A percentile compares a stretch with the other conserved stretches of the same genome.
Evolutionary conservation across 768 basidiomycete species (phyloP).

Genomic region (Lyophyllum atratum): DNA sequence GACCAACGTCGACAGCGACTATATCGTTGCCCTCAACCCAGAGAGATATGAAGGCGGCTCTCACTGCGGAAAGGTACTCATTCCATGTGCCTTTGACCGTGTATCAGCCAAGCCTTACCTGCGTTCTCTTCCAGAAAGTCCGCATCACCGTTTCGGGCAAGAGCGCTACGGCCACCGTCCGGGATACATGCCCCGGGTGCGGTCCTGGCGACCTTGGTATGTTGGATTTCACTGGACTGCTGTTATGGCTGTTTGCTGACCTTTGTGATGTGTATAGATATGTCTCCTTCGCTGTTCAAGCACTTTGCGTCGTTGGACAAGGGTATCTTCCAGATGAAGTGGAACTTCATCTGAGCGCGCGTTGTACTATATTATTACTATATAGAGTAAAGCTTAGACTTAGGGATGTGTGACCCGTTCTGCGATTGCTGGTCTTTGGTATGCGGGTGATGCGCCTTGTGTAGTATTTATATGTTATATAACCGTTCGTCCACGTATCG

Average conservation of each 20-base stretch:
- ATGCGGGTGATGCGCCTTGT: neutral
- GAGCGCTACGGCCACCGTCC: constrained; percentile 21
- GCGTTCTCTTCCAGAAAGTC: constrained; percentile 9
- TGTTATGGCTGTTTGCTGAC: constrained; percentile 4
- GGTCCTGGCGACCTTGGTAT: constrained; percentile 21
- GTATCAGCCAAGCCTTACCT: neutral
- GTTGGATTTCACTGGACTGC: neutral
- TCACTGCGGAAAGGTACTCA: constrained; percentile 22
- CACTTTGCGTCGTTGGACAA: constrained; percentile 18
- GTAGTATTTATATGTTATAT: neutral
- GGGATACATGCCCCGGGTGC: constrained; percentile 23
- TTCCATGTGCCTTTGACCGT: neutral
- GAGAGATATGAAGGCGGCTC: constrained; percentile 18
- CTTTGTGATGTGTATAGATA: constrained; percentile 11
- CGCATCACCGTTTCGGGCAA: constrained; percentile 17
- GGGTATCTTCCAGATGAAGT: constrained; percentile 16
- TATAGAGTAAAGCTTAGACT: neutral
- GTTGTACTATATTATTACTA: neutral
- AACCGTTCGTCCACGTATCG: neutral
- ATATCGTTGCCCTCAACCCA: constrained; percentile 24
- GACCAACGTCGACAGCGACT: constrained; percentile 22
- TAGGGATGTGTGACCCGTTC: neutral
- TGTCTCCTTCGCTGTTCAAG: constrained; percentile 23
- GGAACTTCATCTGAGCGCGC: constrained; percentile 12
- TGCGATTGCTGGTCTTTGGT: constrained; percentile 10